These are phyloP conservation scores for Psidium friedrichsthalianum DNA, from an alignment of 345 rosid species.

Conservation along the genomic window DNA sequence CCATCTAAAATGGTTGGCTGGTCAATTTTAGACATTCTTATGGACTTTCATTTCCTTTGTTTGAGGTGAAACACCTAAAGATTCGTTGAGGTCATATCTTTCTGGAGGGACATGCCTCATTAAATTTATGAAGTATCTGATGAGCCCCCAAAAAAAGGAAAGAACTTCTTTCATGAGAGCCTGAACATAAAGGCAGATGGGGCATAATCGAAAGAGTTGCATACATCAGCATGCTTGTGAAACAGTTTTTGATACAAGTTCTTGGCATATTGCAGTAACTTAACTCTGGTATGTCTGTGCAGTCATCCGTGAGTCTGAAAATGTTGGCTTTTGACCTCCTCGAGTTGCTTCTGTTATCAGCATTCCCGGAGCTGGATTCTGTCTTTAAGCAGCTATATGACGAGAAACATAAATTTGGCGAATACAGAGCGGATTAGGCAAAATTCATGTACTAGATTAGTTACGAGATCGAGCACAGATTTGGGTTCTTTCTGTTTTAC, in stretches of 20 bases:
- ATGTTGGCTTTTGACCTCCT: constrained; percentile 65
- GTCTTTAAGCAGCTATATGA: constrained; percentile 55
- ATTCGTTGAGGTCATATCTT: neutral
- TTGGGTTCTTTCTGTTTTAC: neutral
- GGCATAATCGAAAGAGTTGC: neutral
- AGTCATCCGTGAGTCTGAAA: constrained; percentile 83
- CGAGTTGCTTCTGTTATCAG: constrained; percentile 59
- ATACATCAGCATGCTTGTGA: neutral
- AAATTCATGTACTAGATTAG: neutral
- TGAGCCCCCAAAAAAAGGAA: neutral
- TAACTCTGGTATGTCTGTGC: constrained; percentile 8
- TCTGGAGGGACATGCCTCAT: neutral
- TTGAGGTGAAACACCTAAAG: neutral
- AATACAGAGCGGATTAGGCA: constrained; percentile 24
- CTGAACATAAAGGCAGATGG: neutral
- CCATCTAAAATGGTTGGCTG: neutral
- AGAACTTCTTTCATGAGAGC: neutral
- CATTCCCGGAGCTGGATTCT: constrained; percentile 70
- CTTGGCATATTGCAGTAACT: neutral
- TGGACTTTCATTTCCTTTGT: neutral
- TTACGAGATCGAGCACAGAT: neutral
- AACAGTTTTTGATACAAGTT: neutral
- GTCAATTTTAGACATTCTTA: neutral
- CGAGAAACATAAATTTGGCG: constrained; percentile 70
- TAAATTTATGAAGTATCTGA: neutral